Conservation (phyloP, 345 rosid genomes). For the Lepidium sativum region DNA sequence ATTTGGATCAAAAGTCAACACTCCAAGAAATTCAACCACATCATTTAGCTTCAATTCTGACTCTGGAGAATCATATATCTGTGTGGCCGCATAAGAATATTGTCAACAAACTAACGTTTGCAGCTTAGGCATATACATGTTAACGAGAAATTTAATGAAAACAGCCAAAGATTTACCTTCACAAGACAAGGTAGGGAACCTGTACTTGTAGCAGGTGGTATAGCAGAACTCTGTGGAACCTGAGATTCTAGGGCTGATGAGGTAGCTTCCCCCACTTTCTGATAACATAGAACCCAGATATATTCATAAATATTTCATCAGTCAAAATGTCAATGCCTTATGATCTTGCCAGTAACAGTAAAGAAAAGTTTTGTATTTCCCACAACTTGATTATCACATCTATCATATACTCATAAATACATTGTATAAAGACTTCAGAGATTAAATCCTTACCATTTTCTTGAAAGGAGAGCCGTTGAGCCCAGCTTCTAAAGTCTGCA, state of each 20-base stretch:
- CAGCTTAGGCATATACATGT: neutral
- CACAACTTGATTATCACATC: neutral
- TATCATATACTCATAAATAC: neutral
- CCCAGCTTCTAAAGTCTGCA: conserved; percentile 41
- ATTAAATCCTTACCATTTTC: conserved; percentile 47
- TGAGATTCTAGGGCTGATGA: conserved; percentile 34
- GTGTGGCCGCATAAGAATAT: neutral
- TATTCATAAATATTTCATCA: neutral
- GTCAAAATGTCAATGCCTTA: neutral
- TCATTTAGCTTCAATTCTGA: conserved; percentile 81
- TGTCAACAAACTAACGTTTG: neutral
- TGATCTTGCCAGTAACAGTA: neutral
- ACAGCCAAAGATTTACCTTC: conserved; percentile 35
- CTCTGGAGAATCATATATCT: conserved; percentile 81
- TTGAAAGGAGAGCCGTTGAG: conserved; percentile 42
- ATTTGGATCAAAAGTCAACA: conserved; percentile 55
- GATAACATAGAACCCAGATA: neutral
- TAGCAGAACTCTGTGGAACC: conserved; percentile 19
- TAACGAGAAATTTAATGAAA: neutral
- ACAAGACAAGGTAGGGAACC: conserved; percentile 62
- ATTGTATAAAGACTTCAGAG: neutral
- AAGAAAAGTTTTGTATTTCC: neutral
- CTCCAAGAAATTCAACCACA: conserved; percentile 80
- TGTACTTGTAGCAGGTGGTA: conserved; percentile 15
- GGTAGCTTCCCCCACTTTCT: conserved; percentile 58